Conservation (phyloP, 306 rosid genomes). For the Medicago truncatula region DNA sequence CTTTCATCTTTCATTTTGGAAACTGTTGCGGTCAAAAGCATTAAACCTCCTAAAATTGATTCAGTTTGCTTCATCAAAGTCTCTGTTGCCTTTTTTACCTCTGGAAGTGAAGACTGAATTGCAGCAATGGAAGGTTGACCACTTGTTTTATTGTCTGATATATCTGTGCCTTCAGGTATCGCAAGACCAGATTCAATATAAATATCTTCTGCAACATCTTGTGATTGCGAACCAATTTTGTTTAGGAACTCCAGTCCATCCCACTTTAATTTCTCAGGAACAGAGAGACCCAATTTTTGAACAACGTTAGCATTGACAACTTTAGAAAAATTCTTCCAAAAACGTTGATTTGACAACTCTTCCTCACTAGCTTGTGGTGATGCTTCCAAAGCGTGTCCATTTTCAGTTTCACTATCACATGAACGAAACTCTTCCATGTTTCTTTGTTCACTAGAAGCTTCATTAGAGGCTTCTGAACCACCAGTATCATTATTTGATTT, state of each 20-base stretch:
- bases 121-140: constrained; percentile 54
- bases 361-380: constrained; percentile 46
- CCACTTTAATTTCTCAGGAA: constrained; percentile 83
- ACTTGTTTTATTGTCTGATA: constrained; percentile 47
- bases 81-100: constrained; percentile 73
- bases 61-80: constrained; percentile 87
- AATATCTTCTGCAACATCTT: constrained; percentile 67
- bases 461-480: constrained; percentile 46
- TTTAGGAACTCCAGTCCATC: constrained; percentile 84
- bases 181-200: constrained; percentile 94
- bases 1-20: constrained; percentile 71
- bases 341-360: constrained; percentile 63
- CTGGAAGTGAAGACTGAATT: constrained; percentile 74
- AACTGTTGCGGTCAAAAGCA: constrained; percentile 86
- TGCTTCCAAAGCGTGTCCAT: constrained; percentile 49
- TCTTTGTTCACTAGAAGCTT: constrained; percentile 37
- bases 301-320: constrained; percentile 70
- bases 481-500: constrained; percentile 41
- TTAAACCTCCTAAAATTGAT: constrained; percentile 84
- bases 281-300: constrained; percentile 78
- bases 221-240: constrained; percentile 80
- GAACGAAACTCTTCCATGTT: constrained; percentile 45
- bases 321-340: constrained; percentile 81
- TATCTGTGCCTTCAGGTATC: constrained; percentile 59
- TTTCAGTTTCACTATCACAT: constrained; percentile 44